Conservation (phyloP, 225 moss, liverwort and hornwort genomes). For the Neckera pumila region DNA sequence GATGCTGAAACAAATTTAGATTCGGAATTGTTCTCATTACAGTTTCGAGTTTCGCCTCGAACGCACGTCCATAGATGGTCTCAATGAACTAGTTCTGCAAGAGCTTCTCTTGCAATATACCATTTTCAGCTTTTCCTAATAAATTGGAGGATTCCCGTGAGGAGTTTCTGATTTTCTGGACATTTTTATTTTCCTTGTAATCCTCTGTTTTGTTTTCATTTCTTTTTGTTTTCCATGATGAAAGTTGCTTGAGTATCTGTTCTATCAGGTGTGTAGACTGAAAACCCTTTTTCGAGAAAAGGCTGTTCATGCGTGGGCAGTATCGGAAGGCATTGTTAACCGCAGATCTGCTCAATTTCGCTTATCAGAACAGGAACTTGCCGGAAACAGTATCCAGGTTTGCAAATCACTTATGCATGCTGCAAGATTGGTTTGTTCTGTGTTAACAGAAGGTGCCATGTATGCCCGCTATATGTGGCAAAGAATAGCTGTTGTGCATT, state of each 20-base stretch:
- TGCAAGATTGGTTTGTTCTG: not conserved
- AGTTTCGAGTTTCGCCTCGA: not conserved
- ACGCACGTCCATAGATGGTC: not conserved
- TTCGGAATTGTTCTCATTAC: not conserved
- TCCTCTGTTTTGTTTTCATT: not conserved
- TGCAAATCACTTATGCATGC: not conserved
- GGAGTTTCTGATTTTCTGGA: not conserved
- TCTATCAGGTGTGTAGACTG: slow-evolving; percentile 23
- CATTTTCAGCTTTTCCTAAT: not conserved
- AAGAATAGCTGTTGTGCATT: not conserved
- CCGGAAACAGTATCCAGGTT: slow-evolving; percentile 5
- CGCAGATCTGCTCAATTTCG: not conserved
- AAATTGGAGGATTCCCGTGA: not conserved
- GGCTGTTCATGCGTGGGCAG: not conserved
- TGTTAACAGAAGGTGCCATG: not conserved
- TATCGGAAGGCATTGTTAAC: not conserved
- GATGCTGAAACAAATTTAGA: not conserved
- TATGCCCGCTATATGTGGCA: not conserved
- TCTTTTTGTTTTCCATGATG: not conserved
- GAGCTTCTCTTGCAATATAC: not conserved
- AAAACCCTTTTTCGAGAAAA: slow-evolving; percentile 9
- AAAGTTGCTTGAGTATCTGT: slow-evolving; percentile 1
- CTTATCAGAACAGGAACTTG: not conserved
- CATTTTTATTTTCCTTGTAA: not conserved
- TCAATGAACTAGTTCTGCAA: not conserved